A percentile compares a stretch with the other conserved stretches of the same genome.
Evolutionary conservation across 768 basidiomycete species (phyloP).

Genomic region (Infundibulicybe gibba): DNA sequence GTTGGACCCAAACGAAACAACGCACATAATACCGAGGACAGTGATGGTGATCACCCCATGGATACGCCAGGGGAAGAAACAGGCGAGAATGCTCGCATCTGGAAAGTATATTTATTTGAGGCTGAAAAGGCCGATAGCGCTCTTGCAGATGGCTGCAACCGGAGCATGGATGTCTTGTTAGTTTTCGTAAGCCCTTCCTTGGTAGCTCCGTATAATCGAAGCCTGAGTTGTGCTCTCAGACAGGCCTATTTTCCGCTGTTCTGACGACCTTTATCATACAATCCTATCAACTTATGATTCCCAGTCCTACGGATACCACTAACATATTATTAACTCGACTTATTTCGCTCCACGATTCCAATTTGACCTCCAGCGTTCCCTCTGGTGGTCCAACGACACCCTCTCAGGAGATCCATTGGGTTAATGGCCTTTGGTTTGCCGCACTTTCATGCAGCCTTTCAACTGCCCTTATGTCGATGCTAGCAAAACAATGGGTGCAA

Average conservation of each 20-base stretch:
- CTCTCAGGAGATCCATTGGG: constrained; percentile 26
- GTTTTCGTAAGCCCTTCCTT: constrained; percentile 33
- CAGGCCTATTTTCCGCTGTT: constrained; percentile 40
- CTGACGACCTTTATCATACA: constrained; percentile 42
- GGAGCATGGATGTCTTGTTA: constrained; percentile 39
- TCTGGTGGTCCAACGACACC: constrained; percentile 6
- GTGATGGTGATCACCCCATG: constrained; percentile 4
- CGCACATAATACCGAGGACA: not conserved
- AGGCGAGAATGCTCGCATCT: constrained; percentile 29
- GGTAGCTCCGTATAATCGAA: not conserved
- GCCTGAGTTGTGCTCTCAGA: constrained; percentile 16
- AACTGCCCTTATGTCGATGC: constrained; percentile 40
- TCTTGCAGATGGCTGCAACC: constrained; percentile 33
- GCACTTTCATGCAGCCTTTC: constrained; percentile 38
- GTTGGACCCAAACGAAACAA: no score
- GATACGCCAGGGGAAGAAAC: constrained; percentile 30
- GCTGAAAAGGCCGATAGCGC: constrained; percentile 29
- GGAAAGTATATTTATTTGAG: constrained; percentile 41
- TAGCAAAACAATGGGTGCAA: constrained; percentile 43
- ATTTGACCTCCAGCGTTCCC: constrained; percentile 1
- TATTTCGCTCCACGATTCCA: constrained; percentile 19
- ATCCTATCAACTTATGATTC: constrained; percentile 33
- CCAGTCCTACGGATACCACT: constrained; percentile 27
- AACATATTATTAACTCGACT: constrained; percentile 29
- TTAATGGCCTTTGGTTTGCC: constrained; percentile 45